Conservation (phyloP, 2,329 filamentous ascomycete genomes). For the Chalara sp. region DNA sequence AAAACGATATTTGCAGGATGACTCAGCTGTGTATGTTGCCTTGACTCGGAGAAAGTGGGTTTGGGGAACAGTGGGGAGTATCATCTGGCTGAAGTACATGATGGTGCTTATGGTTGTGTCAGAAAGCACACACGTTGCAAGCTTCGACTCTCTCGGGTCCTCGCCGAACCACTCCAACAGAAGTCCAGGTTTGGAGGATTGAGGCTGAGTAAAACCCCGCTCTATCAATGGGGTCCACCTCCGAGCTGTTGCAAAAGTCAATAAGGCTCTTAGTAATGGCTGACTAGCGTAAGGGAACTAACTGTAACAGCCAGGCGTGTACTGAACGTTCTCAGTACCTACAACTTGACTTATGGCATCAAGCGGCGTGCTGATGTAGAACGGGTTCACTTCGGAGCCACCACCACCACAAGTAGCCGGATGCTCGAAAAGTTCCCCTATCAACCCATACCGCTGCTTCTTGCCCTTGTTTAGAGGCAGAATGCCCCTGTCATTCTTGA, state of each 20-base stretch:
- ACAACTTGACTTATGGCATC: constrained; percentile 47
- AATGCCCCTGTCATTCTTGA: constrained; percentile 50
- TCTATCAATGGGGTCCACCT: background rate
- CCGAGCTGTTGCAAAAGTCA: background rate
- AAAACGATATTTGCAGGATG: background rate
- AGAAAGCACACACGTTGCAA: background rate
- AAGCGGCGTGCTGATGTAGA: constrained; percentile 62
- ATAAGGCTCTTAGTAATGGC: background rate
- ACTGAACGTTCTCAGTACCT: background rate
- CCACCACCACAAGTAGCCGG: constrained; percentile 55
- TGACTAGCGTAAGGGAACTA: background rate
- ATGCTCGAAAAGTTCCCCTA: constrained; percentile 46
- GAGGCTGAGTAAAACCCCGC: background rate
- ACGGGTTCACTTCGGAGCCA: constrained; percentile 49
- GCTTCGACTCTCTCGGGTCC: background rate
- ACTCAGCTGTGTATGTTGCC: background rate
- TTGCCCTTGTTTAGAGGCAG: constrained; percentile 37
- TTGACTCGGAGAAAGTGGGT: background rate
- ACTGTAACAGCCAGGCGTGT: background rate
- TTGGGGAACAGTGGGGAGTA: background rate
- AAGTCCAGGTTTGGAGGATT: background rate
- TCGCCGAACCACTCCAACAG: background rate
- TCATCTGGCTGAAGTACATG: background rate
- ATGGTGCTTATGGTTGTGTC: background rate
- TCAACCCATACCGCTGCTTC: constrained; percentile 35